Evolutionary conservation across 495 filamentous ascomycete genomes (phyloP), one percentile per base, ranked within the genome.

Genomic region (Geopyxis carbonaria): DNA sequence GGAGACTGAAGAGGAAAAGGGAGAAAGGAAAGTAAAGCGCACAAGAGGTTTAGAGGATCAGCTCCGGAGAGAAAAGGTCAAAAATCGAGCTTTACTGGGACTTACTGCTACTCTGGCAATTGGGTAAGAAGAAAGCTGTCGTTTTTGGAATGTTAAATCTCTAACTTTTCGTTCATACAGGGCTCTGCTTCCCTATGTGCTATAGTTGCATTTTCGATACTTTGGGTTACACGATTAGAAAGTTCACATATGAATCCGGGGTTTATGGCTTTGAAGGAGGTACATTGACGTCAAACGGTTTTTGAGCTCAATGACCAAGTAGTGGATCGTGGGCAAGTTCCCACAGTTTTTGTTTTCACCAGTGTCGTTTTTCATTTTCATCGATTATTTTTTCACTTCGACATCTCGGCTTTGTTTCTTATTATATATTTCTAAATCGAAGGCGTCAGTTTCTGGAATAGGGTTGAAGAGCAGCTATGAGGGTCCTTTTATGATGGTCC

Each of bases 51-150:
- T 84, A 29, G 69, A 75, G 51, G 69, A 76, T 13, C 75, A 87
- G 57, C 54, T 93, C 42, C 75, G 75, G 57, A 83, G 77, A 57
- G 80, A 93, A 59, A 76, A 70, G 45, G 77, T 93, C 28, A 73
- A 77, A 59, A 83, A 74, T 51, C 72, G 81, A 50, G 82, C 87
- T 37, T 65, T 89, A 41, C 65, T 91, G 50, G 86, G 89, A 30
- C 68, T 94, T 38, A 80, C 74, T 24, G 83, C 77, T 29, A 82
- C 78, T 16, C 70, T 93, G 57, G 78, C 79, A 21, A 65, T 94
- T 61, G 85, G 84, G 87, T 94, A 67, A 61, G 84, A 76, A 30
- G 23, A 34, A 8, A 4, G 2, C 16, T 29, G n/a, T n/a, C n/a
- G n/a, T n/a, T n/a, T n/a, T n/a, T n/a, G n/a, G n/a, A n/a, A n/a